A percentile compares a stretch with the other conserved stretches of the same genome.
phyloP scores from a whole-genome alignment of 129 eudicot species.

The Sambucus nigra region DNA sequence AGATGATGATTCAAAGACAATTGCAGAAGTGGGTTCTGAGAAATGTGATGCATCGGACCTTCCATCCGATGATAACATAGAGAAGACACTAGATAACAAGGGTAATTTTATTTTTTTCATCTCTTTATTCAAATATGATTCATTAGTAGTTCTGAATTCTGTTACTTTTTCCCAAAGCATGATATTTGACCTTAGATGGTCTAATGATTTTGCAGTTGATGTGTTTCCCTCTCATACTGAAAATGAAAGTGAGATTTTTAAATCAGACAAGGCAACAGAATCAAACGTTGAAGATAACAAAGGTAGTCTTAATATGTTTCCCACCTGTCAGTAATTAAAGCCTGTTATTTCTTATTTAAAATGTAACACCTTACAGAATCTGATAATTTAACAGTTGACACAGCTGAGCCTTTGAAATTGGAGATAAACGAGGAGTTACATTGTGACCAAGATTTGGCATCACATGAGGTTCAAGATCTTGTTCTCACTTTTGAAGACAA shows the following conservation, averaged over 20 bases:
- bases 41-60: too few relatives aligned
- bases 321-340: too few relatives aligned
- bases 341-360: too few relatives aligned
- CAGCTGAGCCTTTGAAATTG: not conserved
- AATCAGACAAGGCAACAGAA: not conserved
- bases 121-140: too few relatives aligned
- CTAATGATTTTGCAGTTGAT: not conserved
- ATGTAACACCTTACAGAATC: too few relatives aligned
- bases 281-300: not conserved
- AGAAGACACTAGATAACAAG: too few relatives aligned
- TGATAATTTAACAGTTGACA: not conserved
- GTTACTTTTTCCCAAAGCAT: too few relatives aligned
- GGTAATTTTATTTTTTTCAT: too few relatives aligned
- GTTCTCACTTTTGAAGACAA: not conserved
- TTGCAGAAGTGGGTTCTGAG: too few relatives aligned
- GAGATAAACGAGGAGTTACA: not conserved
- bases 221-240: not conserved
- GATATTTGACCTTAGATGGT: not conserved
- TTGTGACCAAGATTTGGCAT: not conserved
- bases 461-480: conserved; percentile 1
- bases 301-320: not conserved
- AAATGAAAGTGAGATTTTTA: not conserved
- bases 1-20: too few relatives aligned
- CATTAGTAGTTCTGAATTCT: too few relatives aligned
- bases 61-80: too few relatives aligned